Evolutionary conservation across 208 protist species (phyloP).

Genomic region (Plasmodiophora brassicae): DNA sequence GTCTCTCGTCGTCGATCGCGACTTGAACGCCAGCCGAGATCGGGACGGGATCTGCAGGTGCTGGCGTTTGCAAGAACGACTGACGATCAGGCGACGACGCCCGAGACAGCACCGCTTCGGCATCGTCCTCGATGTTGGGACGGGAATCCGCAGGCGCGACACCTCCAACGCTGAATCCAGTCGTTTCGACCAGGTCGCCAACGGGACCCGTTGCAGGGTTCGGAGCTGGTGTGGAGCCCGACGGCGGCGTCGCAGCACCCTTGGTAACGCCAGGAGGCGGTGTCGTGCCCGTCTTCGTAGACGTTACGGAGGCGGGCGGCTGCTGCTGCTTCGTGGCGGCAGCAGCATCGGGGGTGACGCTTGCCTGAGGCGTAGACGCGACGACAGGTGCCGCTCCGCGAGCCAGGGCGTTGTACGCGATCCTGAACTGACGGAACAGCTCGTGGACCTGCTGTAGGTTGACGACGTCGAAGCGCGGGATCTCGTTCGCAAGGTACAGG

Average conservation of each 20-base stretch:
- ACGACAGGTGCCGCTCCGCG: too few relatives aligned
- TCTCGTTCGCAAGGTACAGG: not conserved
- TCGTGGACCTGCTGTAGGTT: constrained; percentile 35
- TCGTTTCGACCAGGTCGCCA: not conserved
- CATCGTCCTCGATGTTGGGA: not conserved
- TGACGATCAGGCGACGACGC: not conserved
- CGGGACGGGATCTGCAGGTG: not conserved
- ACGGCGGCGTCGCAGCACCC: not conserved
- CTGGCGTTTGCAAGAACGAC: not conserved
- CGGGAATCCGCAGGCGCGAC: not conserved
- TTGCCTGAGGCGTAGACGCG: too few relatives aligned
- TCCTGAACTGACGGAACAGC: constrained; percentile 28
- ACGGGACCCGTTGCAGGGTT: not conserved
- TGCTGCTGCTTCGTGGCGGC: not conserved
- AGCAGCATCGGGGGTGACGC: too few relatives aligned
- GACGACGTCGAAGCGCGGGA: not conserved
- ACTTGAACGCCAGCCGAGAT: not conserved
- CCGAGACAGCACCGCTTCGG: not conserved
- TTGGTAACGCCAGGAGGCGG: too few relatives aligned
- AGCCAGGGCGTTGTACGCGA: too few relatives aligned
- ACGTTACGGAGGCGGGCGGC: not conserved
- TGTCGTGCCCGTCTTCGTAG: not conserved
- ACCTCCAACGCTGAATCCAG: not conserved
- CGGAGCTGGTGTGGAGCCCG: not conserved
- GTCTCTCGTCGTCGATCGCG: not conserved